Conservation (phyloP, 2,329 filamentous ascomycete species). For the Colletotrichum somersetense region DNA sequence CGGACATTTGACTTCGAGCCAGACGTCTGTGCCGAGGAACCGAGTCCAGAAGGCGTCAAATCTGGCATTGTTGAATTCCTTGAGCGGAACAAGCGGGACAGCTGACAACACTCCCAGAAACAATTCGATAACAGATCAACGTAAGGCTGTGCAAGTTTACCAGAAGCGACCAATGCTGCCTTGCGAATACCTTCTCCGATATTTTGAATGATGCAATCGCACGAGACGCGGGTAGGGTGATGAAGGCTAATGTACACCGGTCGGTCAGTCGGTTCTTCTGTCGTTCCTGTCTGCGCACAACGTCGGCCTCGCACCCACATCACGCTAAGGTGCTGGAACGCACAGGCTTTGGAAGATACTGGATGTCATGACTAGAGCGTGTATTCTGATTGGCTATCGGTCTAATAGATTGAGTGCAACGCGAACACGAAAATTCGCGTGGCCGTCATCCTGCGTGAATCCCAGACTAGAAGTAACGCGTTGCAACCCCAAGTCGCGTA, state of each 20-base stretch:
- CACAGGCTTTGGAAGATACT: not conserved
- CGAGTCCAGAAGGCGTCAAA: conserved; percentile 83
- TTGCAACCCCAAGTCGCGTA: conserved; percentile 17
- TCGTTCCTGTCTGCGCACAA: not conserved
- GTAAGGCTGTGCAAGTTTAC: not conserved
- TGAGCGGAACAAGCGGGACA: not conserved
- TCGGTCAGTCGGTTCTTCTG: not conserved
- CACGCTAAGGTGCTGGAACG: not conserved
- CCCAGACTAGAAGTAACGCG: not conserved
- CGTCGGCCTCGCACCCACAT: not conserved
- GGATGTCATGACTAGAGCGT: not conserved
- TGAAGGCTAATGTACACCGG: too few species aligned
- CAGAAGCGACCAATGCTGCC: not conserved
- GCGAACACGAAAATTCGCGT: conserved; percentile 31
- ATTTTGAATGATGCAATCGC: not conserved
- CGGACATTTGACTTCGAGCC: conserved; percentile 75
- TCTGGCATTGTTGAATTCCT: conserved; percentile 71
- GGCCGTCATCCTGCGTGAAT: not conserved
- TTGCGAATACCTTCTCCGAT: not conserved
- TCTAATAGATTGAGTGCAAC: not conserved
- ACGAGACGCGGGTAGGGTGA: not conserved
- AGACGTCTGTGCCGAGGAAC: conserved; percentile 84
- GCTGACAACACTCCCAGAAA: not conserved
- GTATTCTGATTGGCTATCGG: conserved; percentile 26
- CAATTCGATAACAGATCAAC: not conserved